Evolutionary conservation across 805 yeast species (phyloP).

Genomic region (Kodamaea kakaduensis): DNA sequence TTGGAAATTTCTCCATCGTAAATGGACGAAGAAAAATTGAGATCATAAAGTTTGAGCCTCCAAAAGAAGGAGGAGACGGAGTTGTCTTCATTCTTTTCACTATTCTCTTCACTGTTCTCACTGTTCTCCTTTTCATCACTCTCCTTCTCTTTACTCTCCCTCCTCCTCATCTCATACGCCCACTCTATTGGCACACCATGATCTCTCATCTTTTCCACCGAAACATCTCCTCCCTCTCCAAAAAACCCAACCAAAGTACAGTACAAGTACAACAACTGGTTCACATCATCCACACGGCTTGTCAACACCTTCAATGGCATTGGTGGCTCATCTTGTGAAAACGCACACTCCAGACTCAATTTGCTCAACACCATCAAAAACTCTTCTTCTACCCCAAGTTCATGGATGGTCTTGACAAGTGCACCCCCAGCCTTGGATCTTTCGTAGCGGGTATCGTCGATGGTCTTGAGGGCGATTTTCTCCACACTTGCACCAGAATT

Average conservation of each 20-base stretch:
- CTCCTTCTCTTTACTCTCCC: not conserved
- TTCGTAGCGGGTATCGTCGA: conserved; percentile 54
- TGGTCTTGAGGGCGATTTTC: conserved; percentile 50
- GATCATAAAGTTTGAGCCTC: conserved; percentile 69
- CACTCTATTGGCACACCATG: conserved; percentile 52
- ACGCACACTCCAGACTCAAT: conserved; percentile 38
- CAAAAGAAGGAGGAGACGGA: conserved; percentile 33
- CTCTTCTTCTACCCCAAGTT: conserved; percentile 51
- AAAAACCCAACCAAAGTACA: conserved; percentile 55
- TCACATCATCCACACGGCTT: conserved; percentile 66
- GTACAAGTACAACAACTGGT: conserved; percentile 61
- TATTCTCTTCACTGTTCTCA: not conserved
- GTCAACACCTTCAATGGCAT: conserved; percentile 69
- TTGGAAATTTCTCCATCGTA: conserved; percentile 48
- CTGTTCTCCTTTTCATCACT: conserved; percentile 6
- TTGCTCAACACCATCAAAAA: conserved; percentile 61
- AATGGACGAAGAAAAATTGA: conserved; percentile 46
- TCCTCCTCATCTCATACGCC: conserved; percentile 26
- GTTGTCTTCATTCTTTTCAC: not conserved
- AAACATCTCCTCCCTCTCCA: conserved; percentile 24
- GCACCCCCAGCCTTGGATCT: conserved; percentile 45
- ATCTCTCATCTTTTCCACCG: conserved; percentile 7
- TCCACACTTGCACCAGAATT: conserved; percentile 62
- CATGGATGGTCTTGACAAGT: conserved; percentile 44
- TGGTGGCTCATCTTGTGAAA: conserved; percentile 19